Evolutionary conservation across 805 yeast species (phyloP).

Genomic region (Candida vartiovaarae): DNA sequence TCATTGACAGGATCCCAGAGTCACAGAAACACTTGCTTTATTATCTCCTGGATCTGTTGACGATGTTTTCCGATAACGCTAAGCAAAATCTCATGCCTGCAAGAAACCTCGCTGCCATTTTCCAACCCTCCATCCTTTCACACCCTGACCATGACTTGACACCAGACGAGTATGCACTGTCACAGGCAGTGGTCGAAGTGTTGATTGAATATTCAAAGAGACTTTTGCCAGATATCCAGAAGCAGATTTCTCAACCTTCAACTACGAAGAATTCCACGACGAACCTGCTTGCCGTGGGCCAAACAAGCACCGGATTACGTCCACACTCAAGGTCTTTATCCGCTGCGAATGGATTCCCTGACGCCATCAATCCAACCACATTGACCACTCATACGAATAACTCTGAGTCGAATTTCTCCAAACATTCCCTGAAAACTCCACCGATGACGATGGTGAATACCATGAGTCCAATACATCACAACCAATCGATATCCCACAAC

Average conservation of each 20-base stretch:
- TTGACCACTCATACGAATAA: constrained; percentile 2
- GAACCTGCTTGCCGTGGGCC: constrained; percentile 11
- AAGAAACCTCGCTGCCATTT: constrained; percentile 87
- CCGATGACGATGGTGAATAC: constrained; percentile 7
- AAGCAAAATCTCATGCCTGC: constrained; percentile 85
- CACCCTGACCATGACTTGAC: constrained; percentile 91
- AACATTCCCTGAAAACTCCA: constrained; percentile 4
- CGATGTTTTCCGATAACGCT: constrained; percentile 76
- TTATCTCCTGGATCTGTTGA: constrained; percentile 78
- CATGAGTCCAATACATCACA: background rate
- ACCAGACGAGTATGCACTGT: constrained; percentile 84
- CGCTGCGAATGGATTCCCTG: constrained; percentile 37
- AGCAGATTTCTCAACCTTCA: constrained; percentile 9
- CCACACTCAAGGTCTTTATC: constrained; percentile 38
- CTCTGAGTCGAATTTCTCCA: constrained; percentile 7
- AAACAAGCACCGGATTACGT: constrained; percentile 11
- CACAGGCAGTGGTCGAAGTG: constrained; percentile 82
- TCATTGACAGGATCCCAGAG: constrained; percentile 67
- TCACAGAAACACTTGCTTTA: constrained; percentile 75
- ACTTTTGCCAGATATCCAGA: constrained; percentile 52
- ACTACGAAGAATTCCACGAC: constrained; percentile 12
- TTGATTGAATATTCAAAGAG: constrained; percentile 80
- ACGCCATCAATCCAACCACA: constrained; percentile 22
- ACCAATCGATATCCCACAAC: constrained; percentile 9
- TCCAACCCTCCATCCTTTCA: constrained; percentile 92